Percentiles rank a stretch among this genome's conserved stretches.
These are phyloP conservation scores for Blastobotrys apis DNA, from an alignment of 1,139 yeast species.

Conservation along the genomic window DNA sequence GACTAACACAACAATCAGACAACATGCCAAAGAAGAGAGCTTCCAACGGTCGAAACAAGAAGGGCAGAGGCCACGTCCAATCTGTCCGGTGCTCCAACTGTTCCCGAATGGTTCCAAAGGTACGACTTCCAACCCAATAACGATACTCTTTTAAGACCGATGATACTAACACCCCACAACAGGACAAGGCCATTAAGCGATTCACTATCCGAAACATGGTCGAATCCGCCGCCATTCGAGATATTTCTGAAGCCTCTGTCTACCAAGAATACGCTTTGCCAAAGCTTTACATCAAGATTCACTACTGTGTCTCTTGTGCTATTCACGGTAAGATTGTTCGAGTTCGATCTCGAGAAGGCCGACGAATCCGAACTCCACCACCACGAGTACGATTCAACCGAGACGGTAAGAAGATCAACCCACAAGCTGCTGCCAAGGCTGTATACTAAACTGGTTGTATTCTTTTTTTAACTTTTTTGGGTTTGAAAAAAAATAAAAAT, in stretches of 20 bases:
- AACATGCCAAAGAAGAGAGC: conserved; percentile 99
- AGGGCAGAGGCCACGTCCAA: conserved; percentile 99
- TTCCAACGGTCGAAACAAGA: conserved; percentile 99
- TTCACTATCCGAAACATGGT: conserved; percentile 99
- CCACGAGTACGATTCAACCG: conserved; percentile 98
- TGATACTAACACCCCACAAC: background rate
- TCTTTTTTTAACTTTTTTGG: background rate
- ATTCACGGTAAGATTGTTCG: conserved; percentile 99
- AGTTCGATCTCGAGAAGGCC: conserved; percentile 98
- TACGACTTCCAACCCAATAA: conserved; percentile 10
- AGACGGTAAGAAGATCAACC: conserved; percentile 89
- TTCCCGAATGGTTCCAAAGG: conserved; percentile 96
- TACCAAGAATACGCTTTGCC: conserved; percentile 99
- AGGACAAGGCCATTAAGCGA: conserved; percentile 99
- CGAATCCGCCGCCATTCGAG: conserved; percentile 99
- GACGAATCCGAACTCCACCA: conserved; percentile 99
- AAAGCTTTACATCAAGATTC: conserved; percentile 98
- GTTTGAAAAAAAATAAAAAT: conserved; percentile 1
- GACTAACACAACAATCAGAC: conserved; percentile 25
- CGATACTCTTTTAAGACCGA: background rate
- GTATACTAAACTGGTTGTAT: conserved; percentile 30
- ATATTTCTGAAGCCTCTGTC: conserved; percentile 98
- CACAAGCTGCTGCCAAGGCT: conserved; percentile 97
- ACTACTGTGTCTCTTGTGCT: conserved; percentile 99
- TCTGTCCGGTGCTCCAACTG: conserved; percentile 99